Evolutionary conservation across 306 rosid species (phyloP).

Genomic region (Prosopis cineraria): DNA sequence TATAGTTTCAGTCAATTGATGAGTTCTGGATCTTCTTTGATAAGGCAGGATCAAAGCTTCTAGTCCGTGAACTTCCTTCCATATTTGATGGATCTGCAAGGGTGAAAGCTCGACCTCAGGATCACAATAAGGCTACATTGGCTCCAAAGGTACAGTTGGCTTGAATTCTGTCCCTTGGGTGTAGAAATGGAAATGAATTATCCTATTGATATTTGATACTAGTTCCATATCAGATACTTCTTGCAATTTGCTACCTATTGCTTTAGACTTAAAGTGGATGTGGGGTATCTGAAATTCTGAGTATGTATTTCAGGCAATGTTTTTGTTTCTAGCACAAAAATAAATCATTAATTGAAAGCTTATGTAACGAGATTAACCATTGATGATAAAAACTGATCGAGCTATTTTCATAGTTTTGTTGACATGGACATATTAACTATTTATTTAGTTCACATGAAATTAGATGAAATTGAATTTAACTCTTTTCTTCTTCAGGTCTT

Average conservation of each 20-base stretch:
- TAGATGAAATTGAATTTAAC: not conserved
- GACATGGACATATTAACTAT: not conserved
- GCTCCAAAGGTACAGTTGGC: constrained; percentile 79
- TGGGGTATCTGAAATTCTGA: not conserved
- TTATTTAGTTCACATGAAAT: not conserved
- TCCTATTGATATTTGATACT: constrained; percentile 13
- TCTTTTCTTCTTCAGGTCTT: not conserved
- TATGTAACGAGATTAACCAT: not conserved
- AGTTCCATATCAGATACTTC: constrained; percentile 9
- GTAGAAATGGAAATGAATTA: constrained; percentile 9
- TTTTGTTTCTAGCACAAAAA: not conserved
- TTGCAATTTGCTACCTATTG: not conserved
- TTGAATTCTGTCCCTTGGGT: constrained; percentile 30
- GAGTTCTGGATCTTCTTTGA: constrained; percentile 30
- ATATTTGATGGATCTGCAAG: constrained; percentile 87
- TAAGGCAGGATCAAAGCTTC: constrained; percentile 66
- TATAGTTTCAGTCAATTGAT: constrained; percentile 15
- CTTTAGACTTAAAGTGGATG: constrained; percentile 24
- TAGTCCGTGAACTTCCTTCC: constrained; percentile 76
- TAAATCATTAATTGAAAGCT: not conserved
- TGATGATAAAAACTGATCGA: not conserved
- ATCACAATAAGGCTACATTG: constrained; percentile 70
- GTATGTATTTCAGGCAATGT: constrained; percentile 23
- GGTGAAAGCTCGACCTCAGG: constrained; percentile 69
- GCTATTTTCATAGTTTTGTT: not conserved